Percentiles rank a stretch among this genome's conserved stretches.
These are phyloP conservation scores for Albifimbria verrucaria DNA, from an alignment of 2,329 filamentous ascomycete species.

Conservation along the genomic window DNA sequence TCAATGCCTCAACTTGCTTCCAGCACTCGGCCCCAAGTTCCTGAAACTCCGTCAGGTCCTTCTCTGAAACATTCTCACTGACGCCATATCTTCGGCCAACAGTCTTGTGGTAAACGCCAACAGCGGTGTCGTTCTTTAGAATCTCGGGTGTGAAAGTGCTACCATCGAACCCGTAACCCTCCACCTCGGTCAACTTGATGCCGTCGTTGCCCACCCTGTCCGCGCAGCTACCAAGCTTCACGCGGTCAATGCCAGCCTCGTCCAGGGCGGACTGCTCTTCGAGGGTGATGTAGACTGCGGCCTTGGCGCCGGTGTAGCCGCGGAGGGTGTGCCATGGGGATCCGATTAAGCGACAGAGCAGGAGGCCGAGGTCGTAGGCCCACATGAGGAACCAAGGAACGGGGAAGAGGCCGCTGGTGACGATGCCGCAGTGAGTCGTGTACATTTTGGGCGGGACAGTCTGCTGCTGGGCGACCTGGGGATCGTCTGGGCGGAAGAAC, in stretches of 20 bases:
- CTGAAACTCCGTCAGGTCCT: conserved; percentile 60
- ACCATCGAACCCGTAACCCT: conserved; percentile 78
- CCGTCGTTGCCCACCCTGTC: conserved; percentile 54
- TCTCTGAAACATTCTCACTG: conserved; percentile 56
- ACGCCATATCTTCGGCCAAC: conserved; percentile 55
- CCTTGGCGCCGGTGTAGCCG: conserved; percentile 73
- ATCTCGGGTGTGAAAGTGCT: conserved; percentile 44
- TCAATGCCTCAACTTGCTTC: conserved; percentile 69
- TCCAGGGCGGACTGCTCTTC: conserved; percentile 62
- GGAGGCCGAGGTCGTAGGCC: conserved; percentile 65
- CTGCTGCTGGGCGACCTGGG: conserved; percentile 15
- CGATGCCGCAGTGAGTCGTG: conserved; percentile 81
- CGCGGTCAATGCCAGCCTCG: conserved; percentile 46
- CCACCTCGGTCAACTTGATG: conserved; percentile 76
- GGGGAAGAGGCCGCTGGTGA: conserved; percentile 76
- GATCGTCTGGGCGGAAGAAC: conserved; percentile 46
- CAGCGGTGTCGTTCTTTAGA: conserved; percentile 37
- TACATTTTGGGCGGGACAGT: conserved; percentile 60
- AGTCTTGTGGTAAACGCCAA: conserved; percentile 46
- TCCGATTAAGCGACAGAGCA: conserved; percentile 71
- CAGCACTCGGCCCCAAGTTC: conserved; percentile 59
- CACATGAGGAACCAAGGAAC: conserved; percentile 67
- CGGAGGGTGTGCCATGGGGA: conserved; percentile 83
- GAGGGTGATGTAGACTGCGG: conserved; percentile 76
- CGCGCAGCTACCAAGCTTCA: conserved; percentile 83